These are phyloP conservation scores for Gautieria morchelliformis DNA, from an alignment of 768 basidiomycete genomes.

Conservation along the genomic window DNA sequence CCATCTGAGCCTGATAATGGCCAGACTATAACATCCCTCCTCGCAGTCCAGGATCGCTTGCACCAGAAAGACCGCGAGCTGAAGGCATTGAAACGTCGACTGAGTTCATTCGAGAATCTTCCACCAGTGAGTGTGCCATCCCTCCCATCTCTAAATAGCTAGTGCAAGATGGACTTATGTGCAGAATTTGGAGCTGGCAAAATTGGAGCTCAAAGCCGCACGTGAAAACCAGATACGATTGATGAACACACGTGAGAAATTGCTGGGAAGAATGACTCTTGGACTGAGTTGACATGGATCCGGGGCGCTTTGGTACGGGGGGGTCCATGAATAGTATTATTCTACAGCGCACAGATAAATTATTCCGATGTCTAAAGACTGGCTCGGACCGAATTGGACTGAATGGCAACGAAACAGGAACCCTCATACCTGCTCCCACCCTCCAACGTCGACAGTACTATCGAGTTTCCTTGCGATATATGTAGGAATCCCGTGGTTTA, in stretches of 20 bases:
- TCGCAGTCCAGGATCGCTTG: slow-evolving; percentile 30
- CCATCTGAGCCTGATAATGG: slow-evolving; percentile 23
- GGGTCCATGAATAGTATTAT: not conserved
- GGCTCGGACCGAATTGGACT: not conserved
- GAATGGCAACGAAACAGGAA: not conserved
- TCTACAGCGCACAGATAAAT: not conserved
- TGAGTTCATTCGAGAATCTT: slow-evolving; percentile 39
- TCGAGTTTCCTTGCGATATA: slow-evolving; percentile 85
- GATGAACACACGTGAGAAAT: slow-evolving; percentile 36
- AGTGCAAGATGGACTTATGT: not conserved
- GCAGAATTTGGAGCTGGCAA: slow-evolving; percentile 39
- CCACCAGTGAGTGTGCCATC: slow-evolving; percentile 36
- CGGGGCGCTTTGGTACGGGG: not conserved
- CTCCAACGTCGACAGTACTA: slow-evolving; percentile 79
- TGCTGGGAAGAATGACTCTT: slow-evolving; percentile 37
- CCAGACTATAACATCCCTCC: slow-evolving; percentile 30
- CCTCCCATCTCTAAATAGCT: not conserved
- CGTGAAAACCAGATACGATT: slow-evolving; percentile 36
- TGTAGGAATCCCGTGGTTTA: slow-evolving; percentile 83
- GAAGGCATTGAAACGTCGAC: slow-evolving; percentile 33
- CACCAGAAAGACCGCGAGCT: slow-evolving; percentile 27
- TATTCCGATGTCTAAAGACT: not conserved
- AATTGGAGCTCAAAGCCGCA: slow-evolving; percentile 31
- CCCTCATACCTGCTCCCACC: slow-evolving; percentile 75
- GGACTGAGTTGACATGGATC: slow-evolving; percentile 22